Evolutionary conservation across 106 monocot genomes (phyloP), one percentile per base, ranked within the genome.

Genomic region (Gastrodia elata): DNA sequence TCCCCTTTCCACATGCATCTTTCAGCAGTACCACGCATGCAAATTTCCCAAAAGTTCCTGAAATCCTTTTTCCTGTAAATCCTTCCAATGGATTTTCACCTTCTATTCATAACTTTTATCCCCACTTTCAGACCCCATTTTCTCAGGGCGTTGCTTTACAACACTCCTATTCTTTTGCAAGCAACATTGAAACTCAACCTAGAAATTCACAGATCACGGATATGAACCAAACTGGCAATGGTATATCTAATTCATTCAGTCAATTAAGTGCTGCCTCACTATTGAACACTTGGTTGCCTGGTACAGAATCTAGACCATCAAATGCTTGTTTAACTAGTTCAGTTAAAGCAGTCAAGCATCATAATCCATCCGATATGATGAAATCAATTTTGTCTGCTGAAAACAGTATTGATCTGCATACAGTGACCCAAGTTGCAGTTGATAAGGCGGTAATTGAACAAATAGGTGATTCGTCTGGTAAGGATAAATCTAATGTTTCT

Each of bases 401-500:
- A 42, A 67, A 68, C 33, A 27, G 8, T 59, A 38, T 68, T 59
- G 48, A 71, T 43, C 78, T 48, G 48, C 57, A 65, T 37, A 39
- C 74, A 30, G 30, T 33, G 8, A 48, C 48, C 34, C 73, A 71
- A 65, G n/a, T 32, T 75, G 55, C 20, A 43, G 26, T 20, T 14
- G 49, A 6, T 34, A 33, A 30, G 30, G 65, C 20, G 8, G 6
- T 38, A 30, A 26, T 57, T 18, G 65, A 71, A 33, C 64, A 71
- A 48, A 71, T 9, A 40, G 71, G 65, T 8, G 35, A 58, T 78
- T 74, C 36, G 56, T 67, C 28, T 65, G 78, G 75, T 75, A 72
- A 38, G n/a, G 27, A 24, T 55, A 67, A 40, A 72, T 40, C 67
- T 46, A 59, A 5, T 8, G 38, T 56, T 24, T 26, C 24, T 41